A percentile compares a stretch with the other conserved stretches of the same genome.
Evolutionary conservation across 352 stramenopile genomes (phyloP).

Genomic region (Aphanomyces stellatus): DNA sequence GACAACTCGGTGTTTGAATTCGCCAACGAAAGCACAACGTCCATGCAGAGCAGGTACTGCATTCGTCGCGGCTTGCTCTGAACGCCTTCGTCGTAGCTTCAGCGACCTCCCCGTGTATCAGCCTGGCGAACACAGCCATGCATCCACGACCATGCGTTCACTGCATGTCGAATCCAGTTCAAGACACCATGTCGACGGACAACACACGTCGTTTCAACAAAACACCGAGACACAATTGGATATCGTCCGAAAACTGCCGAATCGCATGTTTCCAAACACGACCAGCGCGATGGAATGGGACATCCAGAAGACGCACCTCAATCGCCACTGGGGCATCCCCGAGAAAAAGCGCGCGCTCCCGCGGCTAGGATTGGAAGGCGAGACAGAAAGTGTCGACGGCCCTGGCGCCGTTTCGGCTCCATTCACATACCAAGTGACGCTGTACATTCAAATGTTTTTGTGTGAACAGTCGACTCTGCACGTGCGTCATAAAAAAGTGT

Average conservation of each 20-base stretch:
- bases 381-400: background rate
- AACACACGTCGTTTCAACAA: conserved; percentile 1
- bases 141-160: too few relatives aligned
- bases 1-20: background rate
- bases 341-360: background rate
- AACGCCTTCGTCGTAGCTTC: background rate
- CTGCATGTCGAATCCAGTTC: too few relatives aligned
- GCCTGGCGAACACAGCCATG: background rate
- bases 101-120: conserved; percentile 15
- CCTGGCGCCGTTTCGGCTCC: background rate
- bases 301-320: background rate
- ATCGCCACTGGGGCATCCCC: background rate
- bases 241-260: background rate
- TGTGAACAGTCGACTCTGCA: conserved; percentile 21
- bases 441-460: conserved; percentile 24
- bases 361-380: conserved; percentile 4
- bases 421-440: conserved; percentile 20
- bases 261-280: background rate
- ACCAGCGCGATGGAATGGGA: background rate
- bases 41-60: background rate
- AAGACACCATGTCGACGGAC: background rate
- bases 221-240: background rate
- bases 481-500: too few relatives aligned
- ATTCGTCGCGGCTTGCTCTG: background rate
- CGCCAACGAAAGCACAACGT: background rate